These are phyloP conservation scores for Ophiocordyceps sinensis DNA, from an alignment of 2,329 filamentous ascomycete species.

Conservation along the genomic window DNA sequence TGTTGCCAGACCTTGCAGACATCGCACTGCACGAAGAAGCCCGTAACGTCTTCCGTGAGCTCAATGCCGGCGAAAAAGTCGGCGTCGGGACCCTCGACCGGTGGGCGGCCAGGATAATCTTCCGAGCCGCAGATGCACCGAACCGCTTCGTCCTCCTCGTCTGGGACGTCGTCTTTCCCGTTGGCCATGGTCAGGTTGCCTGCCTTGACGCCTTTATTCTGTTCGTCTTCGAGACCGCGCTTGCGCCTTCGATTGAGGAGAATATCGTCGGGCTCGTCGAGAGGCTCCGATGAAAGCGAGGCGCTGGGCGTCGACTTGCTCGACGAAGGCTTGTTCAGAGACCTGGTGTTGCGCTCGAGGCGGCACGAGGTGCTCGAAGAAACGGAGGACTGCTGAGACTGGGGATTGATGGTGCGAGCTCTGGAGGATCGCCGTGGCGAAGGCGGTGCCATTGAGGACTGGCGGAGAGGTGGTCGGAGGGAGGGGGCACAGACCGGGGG, in stretches of 20 bases:
- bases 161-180: constrained; percentile 55
- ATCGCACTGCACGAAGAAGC: constrained; percentile 96
- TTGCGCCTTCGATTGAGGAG: constrained; percentile 67
- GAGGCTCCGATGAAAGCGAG: constrained; percentile 56
- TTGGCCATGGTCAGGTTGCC: constrained; percentile 39
- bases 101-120: constrained; percentile 79
- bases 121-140: constrained; percentile 89
- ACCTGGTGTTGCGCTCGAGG: constrained; percentile 58
- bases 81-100: constrained; percentile 43
- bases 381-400: constrained; percentile 64
- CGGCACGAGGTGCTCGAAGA: constrained; percentile 68
- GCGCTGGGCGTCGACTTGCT: constrained; percentile 63
- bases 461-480: constrained; percentile 10
- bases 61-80: constrained; percentile 45
- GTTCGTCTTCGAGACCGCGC: constrained; percentile 53
- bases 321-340: constrained; percentile 57
- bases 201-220: constrained; percentile 26
- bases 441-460: constrained; percentile 40
- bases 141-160: constrained; percentile 82
- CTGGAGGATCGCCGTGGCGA: constrained; percentile 82
- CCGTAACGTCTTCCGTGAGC: constrained; percentile 73
- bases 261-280: constrained; percentile 54
- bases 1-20: constrained; percentile 98
- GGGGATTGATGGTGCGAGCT: constrained; percentile 66
- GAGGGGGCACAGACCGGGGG: neutral